Conservation (phyloP, 2,329 filamentous ascomycete genomes). For the Colletotrichum sublineola region DNA sequence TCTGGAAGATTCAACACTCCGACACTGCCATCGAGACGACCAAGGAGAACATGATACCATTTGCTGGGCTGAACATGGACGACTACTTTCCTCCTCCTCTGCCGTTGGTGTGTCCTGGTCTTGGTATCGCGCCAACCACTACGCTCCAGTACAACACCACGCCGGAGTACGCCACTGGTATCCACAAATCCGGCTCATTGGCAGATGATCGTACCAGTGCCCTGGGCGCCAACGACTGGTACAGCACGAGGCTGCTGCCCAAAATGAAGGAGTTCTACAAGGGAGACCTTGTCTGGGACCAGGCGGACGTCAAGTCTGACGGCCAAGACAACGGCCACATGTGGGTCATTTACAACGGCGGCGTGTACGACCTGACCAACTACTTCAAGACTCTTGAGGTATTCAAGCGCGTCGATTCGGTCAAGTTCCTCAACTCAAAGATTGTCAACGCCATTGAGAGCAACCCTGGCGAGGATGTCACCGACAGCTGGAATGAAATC, state of each 20-base stretch:
- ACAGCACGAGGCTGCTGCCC: slow-evolving; percentile 78
- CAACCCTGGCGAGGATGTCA: slow-evolving; percentile 86
- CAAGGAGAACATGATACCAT: slow-evolving; percentile 76
- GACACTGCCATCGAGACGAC: slow-evolving; percentile 75
- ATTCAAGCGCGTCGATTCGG: slow-evolving; percentile 67
- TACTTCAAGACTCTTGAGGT: slow-evolving; percentile 84
- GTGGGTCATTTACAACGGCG: slow-evolving; percentile 84
- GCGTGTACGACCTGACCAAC: slow-evolving; percentile 90
- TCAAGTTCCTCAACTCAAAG: slow-evolving; percentile 79
- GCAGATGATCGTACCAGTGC: slow-evolving; percentile 68
- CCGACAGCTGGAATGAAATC: slow-evolving; percentile 70
- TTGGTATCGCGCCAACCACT: slow-evolving; percentile 72
- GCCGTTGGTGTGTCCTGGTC: slow-evolving; percentile 77
- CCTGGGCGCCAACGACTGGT: slow-evolving; percentile 80
- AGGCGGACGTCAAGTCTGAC: slow-evolving; percentile 69
- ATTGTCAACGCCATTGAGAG: slow-evolving; percentile 77
- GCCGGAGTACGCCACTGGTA: slow-evolving; percentile 63
- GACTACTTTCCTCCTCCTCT: slow-evolving; percentile 89
- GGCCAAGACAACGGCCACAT: slow-evolving; percentile 76
- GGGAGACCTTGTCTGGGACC: slow-evolving; percentile 83
- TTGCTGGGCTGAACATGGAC: slow-evolving; percentile 84
- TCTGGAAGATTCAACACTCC: slow-evolving; percentile 88
- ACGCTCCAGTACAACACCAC: slow-evolving; percentile 76
- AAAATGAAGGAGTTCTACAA: slow-evolving; percentile 89
- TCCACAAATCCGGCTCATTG: slow-evolving; percentile 78